Conservation (phyloP, 2,329 filamentous ascomycete genomes). For the Aspergillus vadensis region DNA sequence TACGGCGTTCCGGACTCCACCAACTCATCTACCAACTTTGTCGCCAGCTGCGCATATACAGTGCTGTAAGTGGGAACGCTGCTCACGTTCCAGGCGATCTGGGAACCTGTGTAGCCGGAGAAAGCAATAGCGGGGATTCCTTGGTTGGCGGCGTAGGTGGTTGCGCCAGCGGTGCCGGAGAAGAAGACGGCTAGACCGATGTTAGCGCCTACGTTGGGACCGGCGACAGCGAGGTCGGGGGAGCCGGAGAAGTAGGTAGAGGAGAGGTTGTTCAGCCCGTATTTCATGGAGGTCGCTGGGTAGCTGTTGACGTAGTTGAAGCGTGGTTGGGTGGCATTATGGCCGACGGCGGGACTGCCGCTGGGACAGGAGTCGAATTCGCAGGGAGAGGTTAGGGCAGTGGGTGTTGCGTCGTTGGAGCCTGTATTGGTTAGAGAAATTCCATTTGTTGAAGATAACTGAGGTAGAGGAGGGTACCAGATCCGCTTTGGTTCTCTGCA, state of each 20-base stretch:
- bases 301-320: conserved; percentile 74
- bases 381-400: conserved; percentile 54
- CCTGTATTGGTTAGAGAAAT: conserved; percentile 43
- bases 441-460: no score
- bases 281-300: conserved; percentile 65
- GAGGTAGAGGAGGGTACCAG: no score
- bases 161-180: conserved; percentile 69
- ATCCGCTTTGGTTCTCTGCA: conserved; percentile 66
- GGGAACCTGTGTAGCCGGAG: conserved; percentile 56
- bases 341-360: conserved; percentile 58
- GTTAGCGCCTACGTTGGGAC: conserved; percentile 64
- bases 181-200: conserved; percentile 58
- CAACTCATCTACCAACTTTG: conserved; percentile 59
- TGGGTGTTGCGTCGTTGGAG: conserved; percentile 54
- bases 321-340: conserved; percentile 58
- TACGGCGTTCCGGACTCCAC: conserved; percentile 62
- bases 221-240: conserved; percentile 66
- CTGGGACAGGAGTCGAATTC: conserved; percentile 64
- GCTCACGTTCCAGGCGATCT: conserved; percentile 55
- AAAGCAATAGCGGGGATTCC: conserved; percentile 70
- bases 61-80: conserved; percentile 52
- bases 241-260: conserved; percentile 56
- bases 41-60: conserved; percentile 66
- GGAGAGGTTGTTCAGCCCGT: conserved; percentile 61
- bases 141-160: conserved; percentile 57